phyloP scores from a whole-genome alignment of 2,329 filamentous ascomycete genomes.

The Fonsecaea multimorphosa region DNA sequence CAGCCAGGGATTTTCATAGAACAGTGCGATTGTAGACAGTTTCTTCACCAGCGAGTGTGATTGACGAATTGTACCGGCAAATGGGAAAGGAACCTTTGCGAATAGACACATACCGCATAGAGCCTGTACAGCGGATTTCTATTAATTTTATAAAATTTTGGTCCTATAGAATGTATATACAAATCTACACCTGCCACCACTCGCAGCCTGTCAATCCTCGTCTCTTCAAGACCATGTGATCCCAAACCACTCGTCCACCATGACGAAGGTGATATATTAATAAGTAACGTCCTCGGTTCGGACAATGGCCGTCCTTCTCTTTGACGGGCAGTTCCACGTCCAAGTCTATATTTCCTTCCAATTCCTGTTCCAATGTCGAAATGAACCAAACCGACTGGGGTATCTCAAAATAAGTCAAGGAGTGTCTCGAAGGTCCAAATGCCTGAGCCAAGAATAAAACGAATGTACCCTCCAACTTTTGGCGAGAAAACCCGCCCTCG shows the following conservation, averaged over 20 bases:
- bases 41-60: too few relatives aligned
- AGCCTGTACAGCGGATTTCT: neutral
- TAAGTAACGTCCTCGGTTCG: neutral
- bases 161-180: constrained; percentile 2
- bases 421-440: constrained; percentile 25
- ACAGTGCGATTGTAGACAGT: too few relatives aligned
- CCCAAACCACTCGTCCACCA: neutral
- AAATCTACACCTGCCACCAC: neutral
- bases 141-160: neutral
- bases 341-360: constrained; percentile 4
- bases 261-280: neutral
- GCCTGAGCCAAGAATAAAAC: constrained; percentile 24
- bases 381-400: constrained; percentile 18
- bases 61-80: too few relatives aligned
- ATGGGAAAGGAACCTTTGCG: neutral
- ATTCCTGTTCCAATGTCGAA: neutral
- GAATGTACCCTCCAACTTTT: constrained; percentile 24
- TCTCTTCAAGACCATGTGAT: neutral
- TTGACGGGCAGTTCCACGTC: neutral
- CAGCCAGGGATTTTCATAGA: too few relatives aligned
- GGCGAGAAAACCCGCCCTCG: constrained; percentile 5
- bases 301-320: neutral
- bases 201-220: neutral
- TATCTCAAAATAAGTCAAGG: constrained; percentile 21
- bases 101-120: neutral